Evolutionary conservation across 2,329 filamentous ascomycete genomes (phyloP), one percentile per base, ranked within the genome.

Genomic region (Thielaviopsis ethacetica): DNA sequence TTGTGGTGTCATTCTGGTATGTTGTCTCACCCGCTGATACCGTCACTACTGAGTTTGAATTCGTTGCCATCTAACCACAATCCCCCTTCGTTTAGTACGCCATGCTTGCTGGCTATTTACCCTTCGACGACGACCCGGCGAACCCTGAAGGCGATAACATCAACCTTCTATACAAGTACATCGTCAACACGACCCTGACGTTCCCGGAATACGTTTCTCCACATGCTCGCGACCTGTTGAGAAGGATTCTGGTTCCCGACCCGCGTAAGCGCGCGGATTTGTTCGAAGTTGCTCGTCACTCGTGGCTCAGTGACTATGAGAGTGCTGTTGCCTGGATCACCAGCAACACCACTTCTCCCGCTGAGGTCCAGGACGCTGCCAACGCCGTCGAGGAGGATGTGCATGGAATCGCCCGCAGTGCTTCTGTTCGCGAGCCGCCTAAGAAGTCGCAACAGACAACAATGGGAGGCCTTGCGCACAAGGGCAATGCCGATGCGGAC

Each of bases 131-230:
- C 69, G 93, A 98, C 67, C 93, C 93, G 63, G 93, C 91, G 53
- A 98, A 98, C 68, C 93, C 93, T 2, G 93, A 98, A 72, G 93
- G 93, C 64, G 93, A 98, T 71, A 98, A 98, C 69, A 98, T 98
- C 75, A 98, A 98, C 70, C 79, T 98, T 12, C 77, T 98, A 27
- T 98, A 98, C 79, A 97, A 97, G 74, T 98, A 98, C 73, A 98
- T 98, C 66, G 91, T 96, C 61, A 94, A 89, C 59, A 98, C 93
- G 1, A 91, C 91, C 41, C 80, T 98, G 50, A 97, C 91, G 3
- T 98, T 98, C 70, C 93, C 93, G 62, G 93, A 98, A 83, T 97
- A 97, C 69, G 93, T 98, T 65, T 95, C 93, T 7, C 93, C 93
- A 7, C 93, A 98, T 71, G 91, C 93, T 22, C 82, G 93, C 66